Percentiles rank a stretch among this genome's conserved stretches.
Evolutionary conservation across 139 green algal genomes (phyloP).

Genomic region (Micromonas commoda): DNA sequence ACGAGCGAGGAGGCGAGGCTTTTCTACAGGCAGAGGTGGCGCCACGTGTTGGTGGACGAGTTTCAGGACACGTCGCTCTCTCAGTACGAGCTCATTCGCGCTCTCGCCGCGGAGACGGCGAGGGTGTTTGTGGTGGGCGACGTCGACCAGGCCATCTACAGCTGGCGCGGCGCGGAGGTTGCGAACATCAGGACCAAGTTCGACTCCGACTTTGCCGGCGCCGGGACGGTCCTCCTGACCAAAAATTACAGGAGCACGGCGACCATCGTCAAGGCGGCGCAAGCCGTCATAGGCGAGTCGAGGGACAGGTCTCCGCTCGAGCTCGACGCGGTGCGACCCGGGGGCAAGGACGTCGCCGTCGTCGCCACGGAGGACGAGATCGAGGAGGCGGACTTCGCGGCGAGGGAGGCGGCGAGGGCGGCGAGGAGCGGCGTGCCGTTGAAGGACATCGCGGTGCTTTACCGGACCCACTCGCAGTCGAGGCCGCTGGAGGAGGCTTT

Average conservation of each 20-base stretch:
- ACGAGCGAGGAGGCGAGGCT: not conserved
- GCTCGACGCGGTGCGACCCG: not conserved
- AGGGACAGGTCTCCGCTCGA: not conserved
- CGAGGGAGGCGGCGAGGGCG: not conserved
- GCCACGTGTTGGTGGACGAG: conserved; percentile 51
- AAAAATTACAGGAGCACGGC: conserved; percentile 22
- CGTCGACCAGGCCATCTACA: conserved; percentile 75
- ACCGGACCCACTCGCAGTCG: conserved; percentile 16
- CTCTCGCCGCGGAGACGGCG: not conserved
- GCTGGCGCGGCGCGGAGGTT: conserved; percentile 44
- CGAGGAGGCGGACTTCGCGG: conserved; percentile 7
- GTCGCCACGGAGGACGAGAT: conserved; percentile 10
- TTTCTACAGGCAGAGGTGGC: conserved; percentile 11
- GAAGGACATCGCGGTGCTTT: conserved; percentile 20
- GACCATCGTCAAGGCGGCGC: conserved; percentile 11
- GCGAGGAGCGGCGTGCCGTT: not conserved
- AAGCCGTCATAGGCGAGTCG: conserved; percentile 8
- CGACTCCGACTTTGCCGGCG: conserved; percentile 9
- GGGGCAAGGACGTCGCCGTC: conserved; percentile 16
- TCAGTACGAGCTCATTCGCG: conserved; percentile 30
- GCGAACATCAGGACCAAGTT: conserved; percentile 28
- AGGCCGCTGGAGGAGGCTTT: conserved; percentile 17
- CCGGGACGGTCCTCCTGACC: not conserved
- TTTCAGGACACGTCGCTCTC: conserved; percentile 34
- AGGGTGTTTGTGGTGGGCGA: conserved; percentile 74